Conservation (phyloP, 2,329 filamentous ascomycete genomes). For the Aaosphaeria arxii region DNA sequence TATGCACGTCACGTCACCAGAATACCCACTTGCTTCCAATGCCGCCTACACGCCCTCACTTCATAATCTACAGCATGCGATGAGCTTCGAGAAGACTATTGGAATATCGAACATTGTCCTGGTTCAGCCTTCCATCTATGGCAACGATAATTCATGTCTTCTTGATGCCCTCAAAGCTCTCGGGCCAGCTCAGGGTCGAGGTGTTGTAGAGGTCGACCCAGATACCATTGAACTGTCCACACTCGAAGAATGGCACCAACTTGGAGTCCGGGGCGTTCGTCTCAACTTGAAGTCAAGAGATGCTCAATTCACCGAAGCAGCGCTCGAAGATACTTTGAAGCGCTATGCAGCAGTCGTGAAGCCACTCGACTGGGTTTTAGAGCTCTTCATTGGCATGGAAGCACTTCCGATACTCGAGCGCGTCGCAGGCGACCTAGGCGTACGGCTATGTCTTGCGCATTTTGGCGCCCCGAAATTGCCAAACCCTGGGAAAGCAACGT, state of each 20-base stretch:
- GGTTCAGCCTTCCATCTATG: conserved; percentile 60
- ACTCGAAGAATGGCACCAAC: conserved; percentile 52
- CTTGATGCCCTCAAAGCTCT: conserved; percentile 52
- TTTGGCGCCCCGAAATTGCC: conserved; percentile 47
- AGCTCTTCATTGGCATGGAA: conserved; percentile 56
- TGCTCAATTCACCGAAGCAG: conserved; percentile 31
- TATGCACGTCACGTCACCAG: too few species aligned
- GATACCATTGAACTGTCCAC: conserved; percentile 20
- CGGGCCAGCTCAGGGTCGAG: conserved; percentile 51
- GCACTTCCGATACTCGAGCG: conserved; percentile 49
- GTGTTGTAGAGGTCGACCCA: conserved; percentile 57
- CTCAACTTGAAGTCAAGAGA: conserved; percentile 58
- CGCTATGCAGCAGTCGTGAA: conserved; percentile 51
- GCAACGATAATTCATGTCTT: conserved; percentile 58
- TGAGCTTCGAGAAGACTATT: too few species aligned
- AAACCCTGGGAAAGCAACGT: conserved; percentile 1
- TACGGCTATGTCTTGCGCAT: conserved; percentile 59
- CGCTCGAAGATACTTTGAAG: conserved; percentile 44
- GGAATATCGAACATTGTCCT: conserved; percentile 57
- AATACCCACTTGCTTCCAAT: too few species aligned
- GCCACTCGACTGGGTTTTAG: conserved; percentile 55
- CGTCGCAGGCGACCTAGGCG: conserved; percentile 41
- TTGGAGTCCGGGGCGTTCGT: conserved; percentile 59
- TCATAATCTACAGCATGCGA: too few species aligned
- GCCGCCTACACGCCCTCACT: too few species aligned